Evolutionary conservation across 139 green algal species (phyloP), one percentile per base, ranked within the genome.

Genomic region (Cymbomonas tetramitiformis): DNA sequence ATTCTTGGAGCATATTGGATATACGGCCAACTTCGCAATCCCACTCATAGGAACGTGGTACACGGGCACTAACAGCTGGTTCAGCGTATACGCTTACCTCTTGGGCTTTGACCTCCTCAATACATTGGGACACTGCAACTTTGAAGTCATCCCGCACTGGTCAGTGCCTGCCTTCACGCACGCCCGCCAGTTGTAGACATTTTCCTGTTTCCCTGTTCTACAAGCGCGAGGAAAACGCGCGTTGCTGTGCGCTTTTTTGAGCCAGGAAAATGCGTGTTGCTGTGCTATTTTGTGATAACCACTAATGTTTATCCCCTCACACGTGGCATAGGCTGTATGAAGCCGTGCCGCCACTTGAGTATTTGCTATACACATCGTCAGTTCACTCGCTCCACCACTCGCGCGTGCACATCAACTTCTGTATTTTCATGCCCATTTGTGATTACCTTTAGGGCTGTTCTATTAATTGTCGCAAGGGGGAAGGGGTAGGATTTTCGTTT

Each of bases 381-480:
- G 73, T 63, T 40, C 69, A 77, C 49, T 71, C 65, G 10, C 41
- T 77, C 61, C 69, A 77, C 29, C 69, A 77, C 54, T 59, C 51
- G 15, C 56, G 57, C 9, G 69, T 77, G 52, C 65, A 74, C 58
- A 74, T 60, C 29, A 77, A 77, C 61, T 77, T 74, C 53, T 66
- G 39, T 12, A 55, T 77, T 32, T 77, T 77, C 57, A 77, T 77
- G 69, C 69, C 69, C 19, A 32, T 77, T 25, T 77, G 73, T 46
- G 69, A 77, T 56, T 74, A 77, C 59, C n/a, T n/a, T n/a, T n/a
- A n/a, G n/a, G n/a, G n/a, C n/a, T n/a, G n/a, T n/a, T n/a, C n/a
- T n/a, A n/a, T n/a, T n/a, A n/a, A n/a, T n/a, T n/a, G n/a, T n/a
- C n/a, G n/a, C n/a, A n/a, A n/a, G n/a, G n/a, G n/a, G n/a, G n/a